These are phyloP conservation scores for Rhynchospora breviuscula DNA, from an alignment of 176 grass and related monocot species.

Conservation along the genomic window DNA sequence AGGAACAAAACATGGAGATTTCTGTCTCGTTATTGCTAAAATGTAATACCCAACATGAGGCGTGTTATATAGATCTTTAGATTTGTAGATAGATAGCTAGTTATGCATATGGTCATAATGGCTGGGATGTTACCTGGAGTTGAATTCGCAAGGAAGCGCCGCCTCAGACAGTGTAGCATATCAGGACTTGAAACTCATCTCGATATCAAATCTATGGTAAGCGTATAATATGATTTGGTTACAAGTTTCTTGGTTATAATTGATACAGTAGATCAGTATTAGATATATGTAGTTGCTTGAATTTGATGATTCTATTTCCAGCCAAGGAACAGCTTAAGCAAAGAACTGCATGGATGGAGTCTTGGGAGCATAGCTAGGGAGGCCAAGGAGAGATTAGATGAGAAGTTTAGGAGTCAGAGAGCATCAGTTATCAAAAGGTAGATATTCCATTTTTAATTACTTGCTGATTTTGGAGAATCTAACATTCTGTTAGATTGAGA, in stretches of 20 bases:
- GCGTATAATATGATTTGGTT: background rate
- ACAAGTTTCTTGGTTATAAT: background rate
- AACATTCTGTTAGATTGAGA: background rate
- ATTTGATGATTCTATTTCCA: background rate
- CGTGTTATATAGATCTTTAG: slow-evolving; percentile 3
- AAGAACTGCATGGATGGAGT: slow-evolving; percentile 40
- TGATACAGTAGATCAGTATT: background rate
- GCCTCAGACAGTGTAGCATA: slow-evolving; percentile 35
- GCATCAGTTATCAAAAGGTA: slow-evolving; percentile 47
- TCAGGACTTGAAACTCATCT: slow-evolving; percentile 32
- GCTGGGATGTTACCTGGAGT: slow-evolving; percentile 83
- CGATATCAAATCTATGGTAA: slow-evolving; percentile 19
- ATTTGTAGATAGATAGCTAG: background rate
- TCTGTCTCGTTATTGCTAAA: background rate
- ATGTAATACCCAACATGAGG: background rate
- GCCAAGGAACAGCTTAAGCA: slow-evolving; percentile 46
- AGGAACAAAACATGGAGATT: slow-evolving; percentile 11
- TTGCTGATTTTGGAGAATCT: background rate
- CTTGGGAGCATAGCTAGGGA: slow-evolving; percentile 65
- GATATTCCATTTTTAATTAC: background rate
- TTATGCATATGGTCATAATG: slow-evolving; percentile 40
- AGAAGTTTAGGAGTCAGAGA: slow-evolving; percentile 43
- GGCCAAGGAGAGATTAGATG: slow-evolving; percentile 85
- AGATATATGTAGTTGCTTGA: background rate
- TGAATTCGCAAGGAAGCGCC: slow-evolving; percentile 59